Evolutionary conservation across 108 stramenopile genomes (phyloP).

Genomic region (Nitzschia putrida): DNA sequence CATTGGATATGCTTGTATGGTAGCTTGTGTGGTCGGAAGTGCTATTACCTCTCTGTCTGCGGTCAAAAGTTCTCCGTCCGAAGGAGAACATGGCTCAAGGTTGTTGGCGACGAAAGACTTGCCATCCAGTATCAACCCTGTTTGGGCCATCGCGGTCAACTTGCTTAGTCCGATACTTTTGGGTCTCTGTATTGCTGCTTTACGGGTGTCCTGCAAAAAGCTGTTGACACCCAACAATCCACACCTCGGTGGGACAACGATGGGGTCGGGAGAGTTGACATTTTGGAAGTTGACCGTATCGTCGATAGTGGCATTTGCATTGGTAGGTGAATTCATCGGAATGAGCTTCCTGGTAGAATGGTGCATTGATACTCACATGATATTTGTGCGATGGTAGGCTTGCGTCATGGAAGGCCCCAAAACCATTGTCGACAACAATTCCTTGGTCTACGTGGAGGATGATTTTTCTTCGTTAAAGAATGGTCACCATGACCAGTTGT

Average conservation of each 20-base stretch:
- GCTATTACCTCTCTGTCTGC: neutral
- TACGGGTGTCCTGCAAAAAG: conserved; percentile 33
- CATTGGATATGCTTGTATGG: neutral
- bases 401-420: conserved; percentile 1
- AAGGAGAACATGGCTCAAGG: neutral
- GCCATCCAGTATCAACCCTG: neutral
- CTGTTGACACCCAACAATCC: conserved; percentile 19
- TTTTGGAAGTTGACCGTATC: conserved; percentile 27
- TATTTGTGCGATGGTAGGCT: neutral
- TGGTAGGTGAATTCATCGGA: conserved; percentile 11
- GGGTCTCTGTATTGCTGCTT: conserved; percentile 37
- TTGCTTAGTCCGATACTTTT: conserved; percentile 35
- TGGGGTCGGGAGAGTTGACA: conserved; percentile 36
- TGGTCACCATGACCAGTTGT: no score
- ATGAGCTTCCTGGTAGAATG: neutral
- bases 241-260: conserved; percentile 24
- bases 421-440: neutral
- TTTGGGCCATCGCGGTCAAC: conserved; percentile 31
- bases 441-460: neutral
- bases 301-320: conserved; percentile 22
- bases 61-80: neutral
- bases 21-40: conserved; percentile 1
- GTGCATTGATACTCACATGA: neutral
- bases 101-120: neutral
- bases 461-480: neutral